Evolutionary conservation across 2,329 filamentous ascomycete genomes (phyloP).

Genomic region (Kalmusia sp.): DNA sequence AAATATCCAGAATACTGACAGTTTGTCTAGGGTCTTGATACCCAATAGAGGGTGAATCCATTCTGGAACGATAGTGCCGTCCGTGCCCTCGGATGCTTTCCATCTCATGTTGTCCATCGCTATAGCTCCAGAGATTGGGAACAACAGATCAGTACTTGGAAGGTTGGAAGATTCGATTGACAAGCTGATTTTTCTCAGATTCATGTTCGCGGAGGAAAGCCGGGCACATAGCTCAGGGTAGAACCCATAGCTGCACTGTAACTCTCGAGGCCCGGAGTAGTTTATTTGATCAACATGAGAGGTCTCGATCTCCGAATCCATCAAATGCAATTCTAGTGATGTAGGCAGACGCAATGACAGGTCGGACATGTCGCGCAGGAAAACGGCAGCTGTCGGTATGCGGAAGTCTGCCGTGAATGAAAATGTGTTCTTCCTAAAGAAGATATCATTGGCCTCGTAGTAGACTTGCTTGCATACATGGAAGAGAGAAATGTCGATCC

Average conservation of each 20-base stretch:
- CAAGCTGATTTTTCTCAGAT: constrained; percentile 22
- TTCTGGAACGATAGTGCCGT: constrained; percentile 14
- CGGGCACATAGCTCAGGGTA: constrained; percentile 30
- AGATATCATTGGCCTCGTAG: constrained; percentile 26
- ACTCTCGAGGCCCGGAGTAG: constrained; percentile 23
- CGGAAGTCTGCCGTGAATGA: constrained; percentile 26
- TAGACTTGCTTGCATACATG: constrained; percentile 29
- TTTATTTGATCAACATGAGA: constrained; percentile 19
- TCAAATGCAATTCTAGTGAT: constrained; percentile 24
- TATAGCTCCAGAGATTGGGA: not conserved
- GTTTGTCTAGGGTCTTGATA: constrained; percentile 17
- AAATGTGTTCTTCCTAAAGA: constrained; percentile 33
- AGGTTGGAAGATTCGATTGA: too few relatives aligned
- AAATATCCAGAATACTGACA: constrained; percentile 26
- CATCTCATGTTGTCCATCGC: not conserved
- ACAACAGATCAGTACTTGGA: too few relatives aligned
- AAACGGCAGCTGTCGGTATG: constrained; percentile 31
- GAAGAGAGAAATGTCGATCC: constrained; percentile 18
- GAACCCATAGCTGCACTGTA: constrained; percentile 28
- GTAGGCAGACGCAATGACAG: constrained; percentile 21
- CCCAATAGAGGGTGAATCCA: constrained; percentile 28
- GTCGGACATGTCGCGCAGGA: constrained; percentile 30
- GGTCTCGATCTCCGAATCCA: constrained; percentile 27
- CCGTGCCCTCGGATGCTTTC: constrained; percentile 10
- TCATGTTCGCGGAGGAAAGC: constrained; percentile 24